Evolutionary conservation across 1,284 basidiomycete species (phyloP), one percentile per base, ranked within the genome.

Genomic region (Phellopilus nigrolimitatus): DNA sequence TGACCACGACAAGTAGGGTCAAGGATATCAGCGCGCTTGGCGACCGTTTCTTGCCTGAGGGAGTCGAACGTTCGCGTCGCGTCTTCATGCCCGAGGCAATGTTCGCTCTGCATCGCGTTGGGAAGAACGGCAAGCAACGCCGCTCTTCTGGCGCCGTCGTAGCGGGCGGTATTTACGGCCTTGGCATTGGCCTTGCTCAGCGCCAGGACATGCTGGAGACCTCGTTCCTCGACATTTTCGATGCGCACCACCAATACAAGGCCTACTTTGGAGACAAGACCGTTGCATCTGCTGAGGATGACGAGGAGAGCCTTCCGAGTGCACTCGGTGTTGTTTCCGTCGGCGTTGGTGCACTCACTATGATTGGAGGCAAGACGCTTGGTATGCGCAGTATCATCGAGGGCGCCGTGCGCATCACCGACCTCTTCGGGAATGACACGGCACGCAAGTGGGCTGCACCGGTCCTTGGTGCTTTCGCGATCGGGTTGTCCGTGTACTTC

Each of bases 11-110:
- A 3, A 67, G 71, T 4, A 84, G 89, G 39, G 90, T 99, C 9
- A 69, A 79, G 47, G 74, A 76, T 57, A 82, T 97, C 53, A 73
- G 74, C 44, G 71, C 77, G 25, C 70, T 97, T 5, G 93, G 84
- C 24, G 86, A 95, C 57, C 74, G 75, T 53, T 83, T 91, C 67
- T 78, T 98, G 8, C 93, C 95, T 0, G 75, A 76, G 25, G 85
- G 82, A 51, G 88, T 90, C n/a, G 88, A 91, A 64, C 75, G 86
- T 39, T 83, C 81, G 37, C 78, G 81, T 51, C 76, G 93, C 7
- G 82, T 95, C 9, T 99, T 99, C 74, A 84, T 93, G 71, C 91
- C 95, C 9, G 87, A 95, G 63, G 94, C 91, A 15, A 99, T 99
- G 97, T 99, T 99, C 71, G 68, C 74, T 15, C 68, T 72, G 53